phyloP scores from a whole-genome alignment of 1,284 basidiomycete species.

The Apiotrichum sp. region DNA sequence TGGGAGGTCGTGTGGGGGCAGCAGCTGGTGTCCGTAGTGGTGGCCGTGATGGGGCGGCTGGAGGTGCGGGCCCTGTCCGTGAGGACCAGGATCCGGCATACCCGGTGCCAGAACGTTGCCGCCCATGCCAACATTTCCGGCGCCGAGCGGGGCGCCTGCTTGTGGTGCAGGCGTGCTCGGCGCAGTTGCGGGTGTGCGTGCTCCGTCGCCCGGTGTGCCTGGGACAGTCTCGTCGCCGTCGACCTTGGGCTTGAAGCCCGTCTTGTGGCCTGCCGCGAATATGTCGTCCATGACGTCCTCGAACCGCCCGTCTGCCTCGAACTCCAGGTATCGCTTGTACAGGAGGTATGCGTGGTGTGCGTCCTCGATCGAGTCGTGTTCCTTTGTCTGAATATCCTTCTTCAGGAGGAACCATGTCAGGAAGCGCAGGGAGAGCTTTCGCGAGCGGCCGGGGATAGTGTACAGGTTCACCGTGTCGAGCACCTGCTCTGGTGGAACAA shows the following conservation, averaged over 20 bases:
- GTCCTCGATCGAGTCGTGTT: slow-evolving; percentile 96
- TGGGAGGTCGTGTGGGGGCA: no score
- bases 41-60: neutral
- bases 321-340: slow-evolving; percentile 74
- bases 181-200: neutral
- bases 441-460: slow-evolving; percentile 70
- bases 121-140: no score
- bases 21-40: neutral
- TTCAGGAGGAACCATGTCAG: slow-evolving; percentile 87
- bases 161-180: neutral
- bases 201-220: neutral
- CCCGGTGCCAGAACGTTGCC: neutral
- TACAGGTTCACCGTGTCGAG: slow-evolving; percentile 96
- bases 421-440: slow-evolving; percentile 87
- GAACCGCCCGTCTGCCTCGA: slow-evolving; percentile 70
- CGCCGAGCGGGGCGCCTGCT: neutral
- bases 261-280: slow-evolving; percentile 51
- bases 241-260: slow-evolving; percentile 15
- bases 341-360: slow-evolving; percentile 80
- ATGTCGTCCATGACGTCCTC: slow-evolving; percentile 78
- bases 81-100: neutral
- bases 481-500: slow-evolving; percentile 89
- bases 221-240: slow-evolving; percentile 5
- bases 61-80: neutral
- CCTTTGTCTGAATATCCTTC: slow-evolving; percentile 84